Base-by-base conservation (phyloP, 192 early-diverging fungal genomes). In the Diversispora eburnea region DNA sequence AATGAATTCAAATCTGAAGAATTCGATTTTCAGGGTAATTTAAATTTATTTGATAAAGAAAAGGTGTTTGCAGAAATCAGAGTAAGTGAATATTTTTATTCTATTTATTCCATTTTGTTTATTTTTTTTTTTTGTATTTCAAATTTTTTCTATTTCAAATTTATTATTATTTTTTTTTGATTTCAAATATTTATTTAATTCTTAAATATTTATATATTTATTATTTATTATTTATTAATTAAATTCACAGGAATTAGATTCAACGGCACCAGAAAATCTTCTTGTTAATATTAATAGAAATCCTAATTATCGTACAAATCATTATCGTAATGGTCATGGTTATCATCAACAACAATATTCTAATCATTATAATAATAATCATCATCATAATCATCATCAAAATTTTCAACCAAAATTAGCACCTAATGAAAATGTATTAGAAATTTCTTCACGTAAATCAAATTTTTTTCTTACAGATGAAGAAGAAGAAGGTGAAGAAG, bases 271-370 rank as follows among this genome's bases (percentile, higher is more conserved):
- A 2, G 92, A 93, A 70, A 88, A 82, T 8, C 80, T 89, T 60
- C 74, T 93, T n/a, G 92, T 93, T 19, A 88, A 78, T 52, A 52
- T 89, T 55, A 93, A 93, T 77, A 77, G 85, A n/a, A 81, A 85
- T 42, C 80, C 86, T 15, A 75, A 82, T 58, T 73, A 64, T 64
- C 70, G 58, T 13, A n/a, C 22, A 8, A 73, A 73, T 73, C 15
- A 49, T 41, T 61, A 48, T 73, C 52, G 64, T 52, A 51, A 51
- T 25, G 77, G 56, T 43, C 2, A 33, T 33, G 25, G 25, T 33
- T 33, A 33, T 33, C 25, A 33, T 33, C 25, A 33, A 33, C 25
- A 33, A 33, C 25, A 33, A 33, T 33, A 33, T 33, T 33, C 25
- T 33, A 0, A 33, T 33, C 25, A 33, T 33, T 33, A 33, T 33